These are phyloP conservation scores for Trematosphaeria pertusa DNA, from an alignment of 2,329 filamentous ascomycete species.

Conservation along the genomic window DNA sequence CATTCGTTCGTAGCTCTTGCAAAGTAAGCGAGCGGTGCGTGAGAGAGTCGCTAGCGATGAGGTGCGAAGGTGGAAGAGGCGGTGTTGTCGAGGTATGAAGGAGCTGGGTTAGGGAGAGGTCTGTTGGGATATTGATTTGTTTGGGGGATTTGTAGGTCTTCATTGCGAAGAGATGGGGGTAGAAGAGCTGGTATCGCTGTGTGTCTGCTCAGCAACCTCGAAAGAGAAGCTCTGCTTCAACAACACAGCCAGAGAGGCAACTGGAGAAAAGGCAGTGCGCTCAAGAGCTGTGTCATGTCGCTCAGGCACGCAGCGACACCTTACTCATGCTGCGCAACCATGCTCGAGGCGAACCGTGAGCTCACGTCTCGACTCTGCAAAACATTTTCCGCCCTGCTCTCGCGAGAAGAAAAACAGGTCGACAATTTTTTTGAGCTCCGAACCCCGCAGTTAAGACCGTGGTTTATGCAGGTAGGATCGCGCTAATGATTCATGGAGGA, in stretches of 20 bases:
- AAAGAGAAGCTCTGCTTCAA: no score
- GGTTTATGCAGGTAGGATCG: no score
- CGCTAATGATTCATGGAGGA: conserved; percentile 11
- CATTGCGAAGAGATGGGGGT: no score
- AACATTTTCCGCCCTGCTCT: conserved; percentile 5
- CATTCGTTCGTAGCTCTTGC: conserved; percentile 51
- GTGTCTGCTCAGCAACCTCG: no score
- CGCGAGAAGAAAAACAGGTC: no score
- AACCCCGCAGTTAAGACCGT: no score
- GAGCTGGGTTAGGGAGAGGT: conserved; percentile 55
- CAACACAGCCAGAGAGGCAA: no score
- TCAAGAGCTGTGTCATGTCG: neutral
- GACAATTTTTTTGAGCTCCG: neutral
- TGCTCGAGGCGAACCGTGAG: neutral
- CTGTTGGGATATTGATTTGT: conserved; percentile 40
- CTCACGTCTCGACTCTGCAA: neutral
- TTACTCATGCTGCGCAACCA: neutral
- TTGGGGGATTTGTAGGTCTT: conserved; percentile 18
- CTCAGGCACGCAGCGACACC: neutral
- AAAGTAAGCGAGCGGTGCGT: conserved; percentile 56
- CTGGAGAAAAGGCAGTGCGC: no score
- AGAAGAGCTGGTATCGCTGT: no score
- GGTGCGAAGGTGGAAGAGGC: conserved; percentile 50
- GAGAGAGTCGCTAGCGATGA: conserved; percentile 53
- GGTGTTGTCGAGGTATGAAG: conserved; percentile 47